Percentiles rank a stretch among this genome's conserved stretches.
Conservation (phyloP, 805 yeast genomes). For the Starmerella geochares region DNA sequence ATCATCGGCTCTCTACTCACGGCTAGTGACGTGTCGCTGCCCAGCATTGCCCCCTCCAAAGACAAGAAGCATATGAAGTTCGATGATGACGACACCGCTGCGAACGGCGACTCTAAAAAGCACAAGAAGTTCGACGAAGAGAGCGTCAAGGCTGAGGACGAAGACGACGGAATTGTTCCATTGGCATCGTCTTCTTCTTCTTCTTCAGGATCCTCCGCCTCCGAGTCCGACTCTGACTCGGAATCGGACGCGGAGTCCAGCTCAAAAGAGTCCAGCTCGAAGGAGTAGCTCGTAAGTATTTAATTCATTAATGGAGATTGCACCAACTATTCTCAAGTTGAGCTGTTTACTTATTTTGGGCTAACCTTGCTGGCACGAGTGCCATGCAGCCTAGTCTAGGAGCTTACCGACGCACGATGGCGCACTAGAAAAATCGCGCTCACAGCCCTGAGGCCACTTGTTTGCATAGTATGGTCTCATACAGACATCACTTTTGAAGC, state of each 20-base stretch:
- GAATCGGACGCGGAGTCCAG: not conserved
- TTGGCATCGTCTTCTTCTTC: slow-evolving; percentile 29
- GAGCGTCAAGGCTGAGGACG: slow-evolving; percentile 4
- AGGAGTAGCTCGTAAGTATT: not conserved
- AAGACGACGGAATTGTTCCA: slow-evolving; percentile 6
- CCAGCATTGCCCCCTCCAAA: slow-evolving; percentile 5
- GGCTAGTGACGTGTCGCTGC: slow-evolving; percentile 20
- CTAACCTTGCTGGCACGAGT: no score
- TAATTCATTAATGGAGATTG: not conserved
- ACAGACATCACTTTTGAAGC: no score
- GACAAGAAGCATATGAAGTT: slow-evolving; percentile 11
- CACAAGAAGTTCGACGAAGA: slow-evolving; percentile 6
- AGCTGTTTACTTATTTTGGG: no score
- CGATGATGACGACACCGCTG: slow-evolving; percentile 2
- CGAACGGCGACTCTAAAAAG: not conserved
- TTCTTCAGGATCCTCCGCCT: slow-evolving; percentile 23
- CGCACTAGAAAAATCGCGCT: no score
- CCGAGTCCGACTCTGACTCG: not conserved
- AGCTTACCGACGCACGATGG: no score
- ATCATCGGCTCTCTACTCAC: slow-evolving; percentile 62
- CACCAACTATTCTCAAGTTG: no score
- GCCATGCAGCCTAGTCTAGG: no score
- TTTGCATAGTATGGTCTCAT: no score
- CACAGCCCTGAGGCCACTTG: no score
- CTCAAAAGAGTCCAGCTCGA: not conserved